Evolutionary conservation across 148 eudicot genomes (phyloP).

Genomic region (Heliosperma pusillum): DNA sequence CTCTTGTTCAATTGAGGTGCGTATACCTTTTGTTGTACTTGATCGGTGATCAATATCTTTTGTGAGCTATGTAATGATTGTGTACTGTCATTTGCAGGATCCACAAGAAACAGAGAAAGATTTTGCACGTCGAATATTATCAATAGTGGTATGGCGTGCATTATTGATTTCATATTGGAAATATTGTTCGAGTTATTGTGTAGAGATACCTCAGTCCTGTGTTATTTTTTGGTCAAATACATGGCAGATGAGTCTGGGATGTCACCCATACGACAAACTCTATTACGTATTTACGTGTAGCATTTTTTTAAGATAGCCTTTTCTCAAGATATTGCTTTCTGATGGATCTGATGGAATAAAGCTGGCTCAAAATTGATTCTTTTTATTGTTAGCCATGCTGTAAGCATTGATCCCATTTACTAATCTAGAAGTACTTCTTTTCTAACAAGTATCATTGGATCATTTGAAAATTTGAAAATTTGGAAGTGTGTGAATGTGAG

Average conservation of each 20-base stretch:
- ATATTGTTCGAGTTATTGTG: neutral
- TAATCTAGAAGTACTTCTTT: neutral
- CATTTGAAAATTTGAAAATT: neutral
- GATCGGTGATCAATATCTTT: conserved; percentile 16
- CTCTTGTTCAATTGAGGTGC: conserved; percentile 84
- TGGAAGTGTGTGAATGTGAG: neutral
- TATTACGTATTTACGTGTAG: neutral
- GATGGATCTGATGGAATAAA: neutral
- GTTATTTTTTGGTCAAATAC: neutral
- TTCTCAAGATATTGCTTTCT: neutral
- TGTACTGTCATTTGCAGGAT: conserved; percentile 47
- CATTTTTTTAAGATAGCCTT: conserved; percentile 1
- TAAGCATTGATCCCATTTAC: neutral
- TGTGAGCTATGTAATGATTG: conserved; percentile 12
- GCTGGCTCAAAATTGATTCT: neutral
- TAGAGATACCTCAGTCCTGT: neutral
- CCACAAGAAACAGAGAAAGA: conserved; percentile 77
- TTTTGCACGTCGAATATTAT: conserved; percentile 73
- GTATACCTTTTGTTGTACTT: conserved; percentile 19
- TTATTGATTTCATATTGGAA: conserved; percentile 8
- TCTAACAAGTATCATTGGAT: neutral
- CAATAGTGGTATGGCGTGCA: conserved; percentile 62
- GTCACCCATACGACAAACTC: neutral
- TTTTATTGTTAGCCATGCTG: neutral
- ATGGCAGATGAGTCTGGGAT: neutral